A percentile compares a stretch with the other conserved stretches of the same genome.
Conservation (phyloP, 768 basidiomycete species). For the Leucocoprinus birnbaumii region DNA sequence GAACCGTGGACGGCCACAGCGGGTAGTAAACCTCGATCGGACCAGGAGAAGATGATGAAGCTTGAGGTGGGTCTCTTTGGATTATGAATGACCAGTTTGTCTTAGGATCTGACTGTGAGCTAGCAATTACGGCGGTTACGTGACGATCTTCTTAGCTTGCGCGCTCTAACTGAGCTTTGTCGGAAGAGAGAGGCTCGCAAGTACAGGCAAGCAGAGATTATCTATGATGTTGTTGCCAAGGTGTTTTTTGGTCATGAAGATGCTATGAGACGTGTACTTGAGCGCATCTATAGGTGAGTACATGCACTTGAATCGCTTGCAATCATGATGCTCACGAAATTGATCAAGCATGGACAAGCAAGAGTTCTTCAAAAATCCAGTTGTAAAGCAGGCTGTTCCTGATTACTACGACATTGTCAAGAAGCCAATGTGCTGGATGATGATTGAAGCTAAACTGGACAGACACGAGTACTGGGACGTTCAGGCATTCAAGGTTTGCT, state of each 20-base stretch:
- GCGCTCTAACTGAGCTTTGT: conserved; percentile 60
- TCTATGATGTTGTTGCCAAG: conserved; percentile 62
- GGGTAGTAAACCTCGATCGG: conserved; percentile 60
- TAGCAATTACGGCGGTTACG: conserved; percentile 62
- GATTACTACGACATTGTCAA: conserved; percentile 90
- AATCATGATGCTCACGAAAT: not conserved
- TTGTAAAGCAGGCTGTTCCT: conserved; percentile 73
- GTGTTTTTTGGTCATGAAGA: conserved; percentile 68
- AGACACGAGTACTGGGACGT: conserved; percentile 80
- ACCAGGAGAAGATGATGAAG: conserved; percentile 80
- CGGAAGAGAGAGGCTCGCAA: conserved; percentile 84
- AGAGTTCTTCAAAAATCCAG: conserved; percentile 80
- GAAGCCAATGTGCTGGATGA: conserved; percentile 85
- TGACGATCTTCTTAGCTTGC: conserved; percentile 74
- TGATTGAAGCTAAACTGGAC: conserved; percentile 81
- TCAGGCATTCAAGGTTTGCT: conserved; percentile 65
- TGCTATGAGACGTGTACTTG: conserved; percentile 60
- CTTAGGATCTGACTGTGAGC: not conserved
- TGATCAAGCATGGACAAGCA: conserved; percentile 61
- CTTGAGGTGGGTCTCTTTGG: conserved; percentile 57
- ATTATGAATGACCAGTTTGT: not conserved
- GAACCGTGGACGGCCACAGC: conserved; percentile 95
- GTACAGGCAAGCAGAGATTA: conserved; percentile 58
- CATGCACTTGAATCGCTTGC: not conserved
- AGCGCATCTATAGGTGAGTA: conserved; percentile 67